phyloP scores from a whole-genome alignment of 2,329 filamentous ascomycete genomes.

The Fusarium floridanum region DNA sequence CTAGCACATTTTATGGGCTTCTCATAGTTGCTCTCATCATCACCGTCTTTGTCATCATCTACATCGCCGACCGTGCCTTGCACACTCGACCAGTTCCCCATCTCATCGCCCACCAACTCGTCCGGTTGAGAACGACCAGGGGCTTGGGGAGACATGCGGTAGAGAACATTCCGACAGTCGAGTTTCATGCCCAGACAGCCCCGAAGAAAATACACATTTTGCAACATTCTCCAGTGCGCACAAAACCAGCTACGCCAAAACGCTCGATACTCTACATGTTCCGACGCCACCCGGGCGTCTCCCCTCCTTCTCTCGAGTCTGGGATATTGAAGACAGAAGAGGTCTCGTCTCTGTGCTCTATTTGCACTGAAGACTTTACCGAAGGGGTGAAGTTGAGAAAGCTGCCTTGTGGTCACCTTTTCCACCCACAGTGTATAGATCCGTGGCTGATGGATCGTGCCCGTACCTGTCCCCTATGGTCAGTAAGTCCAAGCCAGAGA shows the following conservation, averaged over 20 bases:
- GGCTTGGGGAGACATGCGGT: constrained; percentile 6
- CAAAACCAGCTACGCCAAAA: background rate
- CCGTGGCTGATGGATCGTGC: constrained; percentile 33
- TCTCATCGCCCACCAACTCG: background rate
- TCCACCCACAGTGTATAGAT: constrained; percentile 38
- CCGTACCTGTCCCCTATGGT: constrained; percentile 38
- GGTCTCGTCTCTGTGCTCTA: background rate
- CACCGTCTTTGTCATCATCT: constrained; percentile 7
- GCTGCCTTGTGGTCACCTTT: constrained; percentile 30
- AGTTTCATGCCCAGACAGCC: background rate
- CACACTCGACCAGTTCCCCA: background rate
- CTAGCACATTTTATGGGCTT: background rate
- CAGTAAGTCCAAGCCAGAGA: background rate
- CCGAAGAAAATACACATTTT: background rate
- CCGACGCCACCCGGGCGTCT: background rate
- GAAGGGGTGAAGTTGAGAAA: background rate
- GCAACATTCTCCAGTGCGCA: background rate
- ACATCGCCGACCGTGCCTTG: background rate
- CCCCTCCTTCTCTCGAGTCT: background rate
- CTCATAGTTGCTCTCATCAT: background rate
- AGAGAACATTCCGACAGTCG: constrained; percentile 23
- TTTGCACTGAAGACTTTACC: constrained; percentile 28
- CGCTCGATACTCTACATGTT: background rate
- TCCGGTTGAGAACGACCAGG: background rate
- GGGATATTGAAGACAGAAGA: background rate